Conservation (phyloP, 1,139 yeast species). For the Taiozyma onychis region DNA sequence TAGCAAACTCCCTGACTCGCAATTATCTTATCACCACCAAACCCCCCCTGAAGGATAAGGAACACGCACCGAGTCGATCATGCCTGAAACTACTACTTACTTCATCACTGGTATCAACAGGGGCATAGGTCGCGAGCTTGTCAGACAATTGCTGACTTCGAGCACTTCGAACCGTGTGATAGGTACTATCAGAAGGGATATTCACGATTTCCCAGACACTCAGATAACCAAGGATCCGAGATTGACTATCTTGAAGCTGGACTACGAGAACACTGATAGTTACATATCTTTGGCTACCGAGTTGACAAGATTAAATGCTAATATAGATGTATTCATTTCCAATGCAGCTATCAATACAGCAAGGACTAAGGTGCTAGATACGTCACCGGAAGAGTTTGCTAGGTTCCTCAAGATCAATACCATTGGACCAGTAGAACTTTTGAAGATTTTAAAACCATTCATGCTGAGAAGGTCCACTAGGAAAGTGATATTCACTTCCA, state of each 20-base stretch:
- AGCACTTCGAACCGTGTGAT: conserved; percentile 24
- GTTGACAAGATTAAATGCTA: conserved; percentile 22
- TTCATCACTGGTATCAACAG: conserved; percentile 27
- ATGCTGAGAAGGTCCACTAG: conserved; percentile 22
- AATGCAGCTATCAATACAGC: conserved; percentile 50
- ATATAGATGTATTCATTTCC: conserved; percentile 46
- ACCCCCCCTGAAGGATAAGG: not conserved
- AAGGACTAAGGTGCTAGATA: conserved; percentile 29
- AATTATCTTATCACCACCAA: too few species aligned
- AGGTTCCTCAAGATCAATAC: conserved; percentile 26
- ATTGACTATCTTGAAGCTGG: conserved; percentile 20
- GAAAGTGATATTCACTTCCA: conserved; percentile 27
- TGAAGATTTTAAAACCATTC: conserved; percentile 27
- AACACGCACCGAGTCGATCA: not conserved
- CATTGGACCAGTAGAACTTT: conserved; percentile 29
- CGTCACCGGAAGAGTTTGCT: conserved; percentile 26
- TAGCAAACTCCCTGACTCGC: too few species aligned
- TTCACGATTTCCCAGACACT: conserved; percentile 8
- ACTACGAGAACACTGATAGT: conserved; percentile 16
- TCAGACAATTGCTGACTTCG: conserved; percentile 18
- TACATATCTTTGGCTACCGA: conserved; percentile 18
- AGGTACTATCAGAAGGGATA: conserved; percentile 25
- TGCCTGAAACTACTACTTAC: conserved; percentile 10
- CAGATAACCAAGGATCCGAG: conserved; percentile 19
- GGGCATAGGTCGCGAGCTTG: conserved; percentile 31